Evolutionary conservation across 2,329 filamentous ascomycete species (phyloP), one percentile per base, ranked within the genome.

Genomic region (Colletotrichum incanum): DNA sequence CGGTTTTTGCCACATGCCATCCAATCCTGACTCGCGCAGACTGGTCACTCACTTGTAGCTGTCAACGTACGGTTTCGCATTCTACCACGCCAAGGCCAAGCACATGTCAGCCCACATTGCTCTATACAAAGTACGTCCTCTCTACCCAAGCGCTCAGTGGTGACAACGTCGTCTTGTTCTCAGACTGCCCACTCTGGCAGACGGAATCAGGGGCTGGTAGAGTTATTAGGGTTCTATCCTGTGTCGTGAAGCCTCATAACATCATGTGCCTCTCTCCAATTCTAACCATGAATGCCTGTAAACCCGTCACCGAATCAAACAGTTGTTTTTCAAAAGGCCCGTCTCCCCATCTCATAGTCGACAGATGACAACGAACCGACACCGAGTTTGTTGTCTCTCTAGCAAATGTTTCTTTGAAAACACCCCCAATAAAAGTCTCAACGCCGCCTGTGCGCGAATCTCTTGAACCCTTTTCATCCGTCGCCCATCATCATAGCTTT

Each of bases 401-500:
- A 69, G 52, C 50, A 72, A 63, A 59, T 72, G 34, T 41, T 39
- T 71, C 63, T 59, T 50, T 41, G 34, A 52, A 63, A 69, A 50
- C 50, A 68, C 58, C 49, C 31, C 65, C 55, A 9, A 23, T n/a
- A 62, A 55, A 61, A 45, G 50, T 69, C 58, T 59, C 69, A 58
- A 72, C 65, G 65, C 58, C 65, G 43, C 59, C 52, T 59, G 50
- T 47, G 37, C 37, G 45, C 37, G 37, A 65, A 52, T 45, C 16
- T 64, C 26, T 63, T 58, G 43, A 69, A 59, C 43, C 39, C 31
- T 28, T 28, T 8, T 55, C 14, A n/a, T 16, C 34, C 50, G 6
- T 23, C 20, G 23, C 18, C 47, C 39, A 11, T 60, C 41, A 4
- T 87, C 81, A 96, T 69, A 98, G 87, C 85, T 98, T 98, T 18